A percentile compares a stretch with the other conserved stretches of the same genome.
These are phyloP conservation scores for Arabidopsis hybrid DNA, from an alignment of 441 rosid genomes.

Conservation along the genomic window DNA sequence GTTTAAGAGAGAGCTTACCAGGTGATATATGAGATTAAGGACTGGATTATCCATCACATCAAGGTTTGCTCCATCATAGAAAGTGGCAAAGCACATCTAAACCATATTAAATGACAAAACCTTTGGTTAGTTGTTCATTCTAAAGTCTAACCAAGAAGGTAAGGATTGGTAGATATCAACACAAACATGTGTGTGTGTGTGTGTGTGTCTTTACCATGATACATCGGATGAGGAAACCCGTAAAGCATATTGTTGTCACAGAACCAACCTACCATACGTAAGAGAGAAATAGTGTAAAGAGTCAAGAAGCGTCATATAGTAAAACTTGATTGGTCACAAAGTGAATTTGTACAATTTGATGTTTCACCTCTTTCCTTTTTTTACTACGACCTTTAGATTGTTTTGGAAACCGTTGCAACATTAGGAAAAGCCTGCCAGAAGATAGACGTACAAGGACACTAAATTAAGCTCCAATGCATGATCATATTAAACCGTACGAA, in stretches of 20 bases:
- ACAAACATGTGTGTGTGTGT: neutral
- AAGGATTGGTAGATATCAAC: neutral
- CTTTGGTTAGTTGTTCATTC: constrained; percentile 11
- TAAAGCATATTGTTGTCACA: constrained; percentile 80
- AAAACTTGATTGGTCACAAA: constrained; percentile 1
- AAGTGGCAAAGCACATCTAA: constrained; percentile 83
- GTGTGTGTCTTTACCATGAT: constrained; percentile 66
- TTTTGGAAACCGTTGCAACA: constrained; percentile 87
- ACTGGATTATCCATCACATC: constrained; percentile 81
- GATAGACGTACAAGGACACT: constrained; percentile 11
- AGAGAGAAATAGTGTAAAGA: constrained; percentile 24
- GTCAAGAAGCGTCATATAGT: constrained; percentile 15
- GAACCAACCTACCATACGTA: constrained; percentile 75
- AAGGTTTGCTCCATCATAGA: constrained; percentile 74
- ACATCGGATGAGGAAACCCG: constrained; percentile 47
- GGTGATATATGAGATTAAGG: constrained; percentile 75
- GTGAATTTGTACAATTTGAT: neutral
- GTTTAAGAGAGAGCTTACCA: constrained; percentile 55
- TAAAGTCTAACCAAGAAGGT: constrained; percentile 3
- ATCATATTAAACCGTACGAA: constrained; percentile 9
- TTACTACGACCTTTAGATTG: constrained; percentile 89
- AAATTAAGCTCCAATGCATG: constrained; percentile 6
- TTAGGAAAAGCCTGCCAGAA: constrained; percentile 73
- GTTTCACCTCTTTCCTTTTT: constrained; percentile 79
- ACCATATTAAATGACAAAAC: constrained; percentile 27